Base-by-base conservation (phyloP, 805 yeast species). In the Kregervanrija delftensis region DNA sequence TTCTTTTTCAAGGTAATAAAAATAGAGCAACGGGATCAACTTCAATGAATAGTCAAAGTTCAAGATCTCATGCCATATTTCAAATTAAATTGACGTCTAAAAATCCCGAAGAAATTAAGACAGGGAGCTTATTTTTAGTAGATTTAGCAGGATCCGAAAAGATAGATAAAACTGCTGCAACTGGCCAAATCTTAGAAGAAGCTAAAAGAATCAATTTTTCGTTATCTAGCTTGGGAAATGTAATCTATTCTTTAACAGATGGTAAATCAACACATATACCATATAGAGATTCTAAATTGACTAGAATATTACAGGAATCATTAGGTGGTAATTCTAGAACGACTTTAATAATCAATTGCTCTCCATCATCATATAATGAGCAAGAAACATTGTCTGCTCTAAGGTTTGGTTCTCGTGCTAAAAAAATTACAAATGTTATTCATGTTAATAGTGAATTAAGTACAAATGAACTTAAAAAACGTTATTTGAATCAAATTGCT, bases 71-170 rank as follows among this genome's bases (percentile, higher is more conserved):
- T 60, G 79, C 91, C 0, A 83, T 89, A 30, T 78, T 87, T 49
- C 83, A 82, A 44, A 69, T 90, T 4, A 75, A 74, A 41, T 65
- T 89, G 6, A 68, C 74, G n/a, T 91, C 85, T 55, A 77, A 76
- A 56, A 72, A 75, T 52, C 49, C 69, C 14, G 63, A 63, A 3
- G 69, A 73, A n/a, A 68, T 76, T 15, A 83, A 77, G 57, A 68
- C 72, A 34, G 82, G 89, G 5, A 79, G 76, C 47, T 68, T 88
- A 48, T 83, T 81, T 54, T 62, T 88, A 33, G 91, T 87, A 11
- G 96, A 88, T 64, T 69, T 88, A 50, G 96, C 96, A 0, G 96
- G 96, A 5, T 81, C 91, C 16, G 96, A 90, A 61, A 85, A 81
- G 59, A 78, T 82, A 34, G 79, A 79, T 46, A 83, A 80, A 50